phyloP scores from a whole-genome alignment of 192 early-diverging fungal genomes.

The Spizellomyces sp. region DNA sequence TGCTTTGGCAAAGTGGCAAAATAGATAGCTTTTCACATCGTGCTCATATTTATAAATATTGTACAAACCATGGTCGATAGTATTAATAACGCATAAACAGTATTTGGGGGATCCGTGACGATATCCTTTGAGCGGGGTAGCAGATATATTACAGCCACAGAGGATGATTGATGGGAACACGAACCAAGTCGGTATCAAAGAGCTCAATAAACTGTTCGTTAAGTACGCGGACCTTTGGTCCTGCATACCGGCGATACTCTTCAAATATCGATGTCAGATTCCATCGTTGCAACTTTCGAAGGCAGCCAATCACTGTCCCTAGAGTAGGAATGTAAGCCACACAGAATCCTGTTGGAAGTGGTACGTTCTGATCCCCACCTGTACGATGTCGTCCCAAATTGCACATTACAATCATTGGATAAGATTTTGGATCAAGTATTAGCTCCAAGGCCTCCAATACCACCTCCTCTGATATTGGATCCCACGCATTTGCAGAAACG shows the following conservation, averaged over 20 bases:
- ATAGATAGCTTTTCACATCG: no score
- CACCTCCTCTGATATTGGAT: slow-evolving; percentile 97
- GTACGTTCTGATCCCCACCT: slow-evolving; percentile 49
- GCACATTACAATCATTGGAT: slow-evolving; percentile 98
- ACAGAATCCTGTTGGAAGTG: background rate
- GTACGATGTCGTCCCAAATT: slow-evolving; percentile 97
- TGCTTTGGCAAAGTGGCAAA: no score
- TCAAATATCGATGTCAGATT: slow-evolving; percentile 98
- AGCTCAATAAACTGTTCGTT: slow-evolving; percentile 76
- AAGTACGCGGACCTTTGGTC: slow-evolving; percentile 94
- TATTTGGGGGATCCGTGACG: background rate
- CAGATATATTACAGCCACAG: slow-evolving; percentile 67
- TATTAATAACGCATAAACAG: no score
- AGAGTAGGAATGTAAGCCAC: background rate
- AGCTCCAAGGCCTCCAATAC: slow-evolving; percentile 87
- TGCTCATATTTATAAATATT: no score
- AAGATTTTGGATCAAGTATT: slow-evolving; percentile 84
- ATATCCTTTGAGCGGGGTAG: background rate
- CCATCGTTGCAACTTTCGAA: slow-evolving; percentile 97
- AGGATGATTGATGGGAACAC: slow-evolving; percentile 71
- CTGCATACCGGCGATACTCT: slow-evolving; percentile 94
- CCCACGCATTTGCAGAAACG: slow-evolving; percentile 87
- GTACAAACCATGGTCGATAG: no score
- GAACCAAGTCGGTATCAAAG: slow-evolving; percentile 96
- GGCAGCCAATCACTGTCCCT: slow-evolving; percentile 96